These are phyloP conservation scores for Lachnum nothofagi DNA, from an alignment of 2,329 filamentous ascomycete genomes.

Conservation along the genomic window DNA sequence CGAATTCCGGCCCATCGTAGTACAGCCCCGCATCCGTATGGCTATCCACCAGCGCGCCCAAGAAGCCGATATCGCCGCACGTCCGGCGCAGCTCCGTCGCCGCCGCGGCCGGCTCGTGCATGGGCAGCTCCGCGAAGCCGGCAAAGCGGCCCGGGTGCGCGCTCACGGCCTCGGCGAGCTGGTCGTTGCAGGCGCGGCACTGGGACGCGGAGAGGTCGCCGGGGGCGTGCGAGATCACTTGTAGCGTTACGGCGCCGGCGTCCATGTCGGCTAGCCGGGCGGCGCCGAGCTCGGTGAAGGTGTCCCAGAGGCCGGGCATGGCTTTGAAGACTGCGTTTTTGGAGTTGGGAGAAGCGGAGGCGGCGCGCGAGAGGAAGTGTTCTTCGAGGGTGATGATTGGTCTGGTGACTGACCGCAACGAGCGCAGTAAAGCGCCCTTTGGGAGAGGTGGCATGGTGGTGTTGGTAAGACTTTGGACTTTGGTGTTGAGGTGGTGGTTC, in stretches of 20 bases:
- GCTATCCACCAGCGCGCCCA: constrained; percentile 45
- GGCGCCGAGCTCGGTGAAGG: constrained; percentile 18
- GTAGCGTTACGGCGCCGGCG: constrained; percentile 22
- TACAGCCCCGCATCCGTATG: constrained; percentile 39
- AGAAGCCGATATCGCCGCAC: constrained; percentile 41
- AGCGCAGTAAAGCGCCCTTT: too few species aligned
- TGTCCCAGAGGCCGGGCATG: constrained; percentile 14
- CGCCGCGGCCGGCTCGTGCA: constrained; percentile 34
- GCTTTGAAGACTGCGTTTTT: constrained; percentile 1
- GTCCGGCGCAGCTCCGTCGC: constrained; percentile 37
- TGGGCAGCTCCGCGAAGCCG: constrained; percentile 41
- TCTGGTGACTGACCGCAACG: too few species aligned
- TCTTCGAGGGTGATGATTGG: constrained; percentile 41
- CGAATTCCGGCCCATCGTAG: constrained; percentile 40
- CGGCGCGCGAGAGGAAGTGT: constrained; percentile 30
- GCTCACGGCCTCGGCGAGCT: constrained; percentile 31
- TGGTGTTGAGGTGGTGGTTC: too few species aligned
- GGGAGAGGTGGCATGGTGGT: too few species aligned
- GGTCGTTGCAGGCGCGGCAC: constrained; percentile 31
- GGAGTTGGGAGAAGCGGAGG: constrained; percentile 17
- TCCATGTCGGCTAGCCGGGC: constrained; percentile 28
- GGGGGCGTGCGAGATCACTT: constrained; percentile 32
- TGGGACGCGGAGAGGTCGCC: constrained; percentile 11
- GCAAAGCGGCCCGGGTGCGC: constrained; percentile 36
- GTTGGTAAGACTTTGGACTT: too few species aligned